phyloP scores from a whole-genome alignment of 2,329 filamentous ascomycete species.

The Aspergillus sp. region DNA sequence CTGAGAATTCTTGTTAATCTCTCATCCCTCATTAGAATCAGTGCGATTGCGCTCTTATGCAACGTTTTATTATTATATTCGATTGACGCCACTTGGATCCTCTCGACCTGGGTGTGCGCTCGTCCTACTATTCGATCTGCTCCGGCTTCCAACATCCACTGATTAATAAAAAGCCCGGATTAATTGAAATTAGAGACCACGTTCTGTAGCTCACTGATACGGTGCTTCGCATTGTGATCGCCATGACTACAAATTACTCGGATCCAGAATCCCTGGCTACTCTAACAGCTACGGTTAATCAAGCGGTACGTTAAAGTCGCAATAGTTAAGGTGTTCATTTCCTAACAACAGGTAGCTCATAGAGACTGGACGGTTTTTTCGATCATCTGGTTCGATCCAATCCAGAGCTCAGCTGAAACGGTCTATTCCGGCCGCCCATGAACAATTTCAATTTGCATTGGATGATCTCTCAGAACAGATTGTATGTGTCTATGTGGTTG shows the following conservation, averaged over 20 bases:
- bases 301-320: slow-evolving; percentile 24
- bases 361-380: slow-evolving; percentile 37
- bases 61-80: background rate
- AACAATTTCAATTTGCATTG: slow-evolving; percentile 34
- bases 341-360: slow-evolving; percentile 30
- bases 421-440: slow-evolving; percentile 31
- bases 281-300: slow-evolving; percentile 30
- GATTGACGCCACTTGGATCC: background rate
- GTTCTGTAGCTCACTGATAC: background rate
- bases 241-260: slow-evolving; percentile 17
- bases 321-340: background rate
- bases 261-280: slow-evolving; percentile 31
- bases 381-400: slow-evolving; percentile 28
- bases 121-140: background rate
- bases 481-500: slow-evolving; percentile 20
- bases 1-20: too few species aligned
- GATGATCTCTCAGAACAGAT: slow-evolving; percentile 38
- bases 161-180: background rate
- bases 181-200: background rate
- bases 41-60: slow-evolving; percentile 10
- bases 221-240: background rate
- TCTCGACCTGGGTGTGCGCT: background rate
- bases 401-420: slow-evolving; percentile 30
- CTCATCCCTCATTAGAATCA: background rate
- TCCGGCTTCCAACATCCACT: background rate